phyloP scores from a whole-genome alignment of 768 basidiomycete species.

The Neoboletus magnificus region DNA sequence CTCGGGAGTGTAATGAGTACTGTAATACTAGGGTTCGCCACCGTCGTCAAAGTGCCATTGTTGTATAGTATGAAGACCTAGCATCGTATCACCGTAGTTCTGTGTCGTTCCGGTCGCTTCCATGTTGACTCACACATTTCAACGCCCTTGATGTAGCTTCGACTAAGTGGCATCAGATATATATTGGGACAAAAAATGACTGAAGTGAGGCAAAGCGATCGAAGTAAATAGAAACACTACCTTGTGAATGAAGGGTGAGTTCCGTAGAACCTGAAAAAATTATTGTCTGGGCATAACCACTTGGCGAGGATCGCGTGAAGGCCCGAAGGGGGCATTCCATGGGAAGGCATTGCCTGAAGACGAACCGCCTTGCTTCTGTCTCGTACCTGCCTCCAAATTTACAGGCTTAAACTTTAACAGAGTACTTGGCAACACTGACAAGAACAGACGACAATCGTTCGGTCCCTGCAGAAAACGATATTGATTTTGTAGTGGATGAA shows the following conservation, averaged over 20 bases:
- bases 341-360: background rate
- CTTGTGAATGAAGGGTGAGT: background rate
- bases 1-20: background rate
- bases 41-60: background rate
- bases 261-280: background rate
- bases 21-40: conserved; percentile 2
- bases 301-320: background rate
- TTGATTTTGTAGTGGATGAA: background rate
- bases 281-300: background rate
- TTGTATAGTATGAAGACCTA: conserved; percentile 9
- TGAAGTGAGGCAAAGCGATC: background rate
- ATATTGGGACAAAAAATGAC: background rate
- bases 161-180: background rate
- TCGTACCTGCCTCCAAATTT: background rate
- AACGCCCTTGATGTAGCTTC: background rate
- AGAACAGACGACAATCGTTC: background rate
- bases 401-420: background rate
- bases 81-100: conserved; percentile 2
- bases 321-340: background rate
- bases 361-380: background rate
- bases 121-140: background rate
- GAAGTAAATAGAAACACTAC: background rate
- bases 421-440: background rate
- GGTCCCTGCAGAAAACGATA: background rate
- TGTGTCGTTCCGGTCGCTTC: background rate